Conservation (phyloP, 2,329 filamentous ascomycete species). For the Plectosphaerella plurivora region DNA sequence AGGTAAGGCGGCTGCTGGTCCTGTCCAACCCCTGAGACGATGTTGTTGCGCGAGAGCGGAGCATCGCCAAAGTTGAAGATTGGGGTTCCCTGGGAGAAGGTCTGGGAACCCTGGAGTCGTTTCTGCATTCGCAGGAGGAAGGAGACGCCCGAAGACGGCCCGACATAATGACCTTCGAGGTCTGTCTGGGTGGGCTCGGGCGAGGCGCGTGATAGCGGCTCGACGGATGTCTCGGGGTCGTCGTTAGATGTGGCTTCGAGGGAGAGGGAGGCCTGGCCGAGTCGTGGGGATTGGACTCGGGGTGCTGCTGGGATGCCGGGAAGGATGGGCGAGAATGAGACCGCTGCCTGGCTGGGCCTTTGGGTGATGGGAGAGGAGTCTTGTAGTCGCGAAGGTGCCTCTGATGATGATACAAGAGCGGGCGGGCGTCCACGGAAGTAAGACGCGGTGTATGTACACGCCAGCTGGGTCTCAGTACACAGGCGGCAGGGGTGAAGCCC, state of each 20-base stretch:
- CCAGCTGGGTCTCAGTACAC: constrained; percentile 22
- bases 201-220: constrained; percentile 7
- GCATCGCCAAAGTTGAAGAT: constrained; percentile 5
- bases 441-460: constrained; percentile 43
- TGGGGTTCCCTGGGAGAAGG: constrained; percentile 1
- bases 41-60: background rate
- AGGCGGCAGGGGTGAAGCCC: constrained; percentile 25
- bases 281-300: background rate
- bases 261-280: background rate
- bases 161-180: constrained; percentile 22
- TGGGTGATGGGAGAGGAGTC: background rate
- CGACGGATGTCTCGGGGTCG: background rate
- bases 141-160: constrained; percentile 21
- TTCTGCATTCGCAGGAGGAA: constrained; percentile 22
- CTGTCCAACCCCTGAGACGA: background rate
- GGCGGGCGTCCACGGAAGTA: constrained; percentile 43
- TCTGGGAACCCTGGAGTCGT: constrained; percentile 12
- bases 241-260: background rate
- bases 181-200: constrained; percentile 22
- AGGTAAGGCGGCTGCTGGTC: constrained; percentile 12
- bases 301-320: background rate
- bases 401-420: background rate
- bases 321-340: background rate
- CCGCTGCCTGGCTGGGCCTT: background rate
- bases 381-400: background rate